Evolutionary conservation across 371 early-diverging fungal species (phyloP).

Genomic region (Polyrhizophydium stewartii): DNA sequence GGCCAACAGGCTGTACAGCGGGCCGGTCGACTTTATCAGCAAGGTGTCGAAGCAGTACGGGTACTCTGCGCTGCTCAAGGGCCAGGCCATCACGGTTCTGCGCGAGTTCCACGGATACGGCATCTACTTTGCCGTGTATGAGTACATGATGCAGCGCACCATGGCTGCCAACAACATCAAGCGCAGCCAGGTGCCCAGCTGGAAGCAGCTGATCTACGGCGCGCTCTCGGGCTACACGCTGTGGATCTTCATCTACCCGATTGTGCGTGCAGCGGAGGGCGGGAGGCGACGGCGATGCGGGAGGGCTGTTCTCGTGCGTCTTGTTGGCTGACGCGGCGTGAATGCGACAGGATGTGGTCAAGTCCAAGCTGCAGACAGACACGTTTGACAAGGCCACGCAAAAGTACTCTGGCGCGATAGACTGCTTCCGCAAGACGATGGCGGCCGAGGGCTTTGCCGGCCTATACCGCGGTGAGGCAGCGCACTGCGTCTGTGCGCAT

Average conservation of each 20-base stretch:
- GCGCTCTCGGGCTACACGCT: conserved; percentile 43
- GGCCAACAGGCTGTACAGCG: conserved; percentile 23
- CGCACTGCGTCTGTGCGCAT: not conserved
- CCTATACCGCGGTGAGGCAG: conserved; percentile 37
- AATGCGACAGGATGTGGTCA: conserved; percentile 41
- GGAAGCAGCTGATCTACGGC: conserved; percentile 46
- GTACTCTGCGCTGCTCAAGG: conserved; percentile 46
- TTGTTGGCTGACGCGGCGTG: no score
- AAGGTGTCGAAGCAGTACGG: conserved; percentile 36
- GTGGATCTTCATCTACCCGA: conserved; percentile 46
- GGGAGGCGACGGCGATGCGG: no score
- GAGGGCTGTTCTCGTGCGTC: conserved; percentile 5
- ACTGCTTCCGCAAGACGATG: conserved; percentile 43
- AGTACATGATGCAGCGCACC: conserved; percentile 40
- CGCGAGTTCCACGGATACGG: conserved; percentile 42
- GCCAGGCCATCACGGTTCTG: conserved; percentile 45
- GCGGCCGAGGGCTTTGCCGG: conserved; percentile 40
- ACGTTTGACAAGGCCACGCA: conserved; percentile 27
- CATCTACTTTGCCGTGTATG: conserved; percentile 41
- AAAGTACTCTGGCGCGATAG: conserved; percentile 32
- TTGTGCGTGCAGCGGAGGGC: conserved; percentile 24
- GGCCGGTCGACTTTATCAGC: conserved; percentile 42
- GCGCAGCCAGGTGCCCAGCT: conserved; percentile 32
- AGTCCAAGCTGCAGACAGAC: conserved; percentile 51
- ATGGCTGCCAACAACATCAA: conserved; percentile 26